These are phyloP conservation scores for Hyaloscypha finlandica DNA, from an alignment of 495 filamentous ascomycete genomes.

Conservation along the genomic window DNA sequence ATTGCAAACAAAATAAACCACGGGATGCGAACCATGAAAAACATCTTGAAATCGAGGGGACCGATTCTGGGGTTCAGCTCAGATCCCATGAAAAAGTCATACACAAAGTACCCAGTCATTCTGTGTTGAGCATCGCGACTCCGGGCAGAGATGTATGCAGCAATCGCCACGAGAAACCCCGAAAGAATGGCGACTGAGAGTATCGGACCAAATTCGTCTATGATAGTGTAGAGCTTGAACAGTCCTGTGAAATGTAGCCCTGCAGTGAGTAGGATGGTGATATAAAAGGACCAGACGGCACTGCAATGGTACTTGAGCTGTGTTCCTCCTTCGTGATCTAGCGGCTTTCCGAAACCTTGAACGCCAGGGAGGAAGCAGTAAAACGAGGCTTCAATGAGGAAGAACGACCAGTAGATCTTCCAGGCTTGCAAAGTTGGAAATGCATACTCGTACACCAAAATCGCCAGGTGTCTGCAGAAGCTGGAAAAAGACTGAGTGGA, in stretches of 20 bases:
- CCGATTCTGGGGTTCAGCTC: slow-evolving; percentile 95
- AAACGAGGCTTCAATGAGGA: slow-evolving; percentile 76
- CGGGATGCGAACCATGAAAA: slow-evolving; percentile 95
- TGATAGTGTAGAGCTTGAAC: slow-evolving; percentile 89
- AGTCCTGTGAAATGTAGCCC: slow-evolving; percentile 75
- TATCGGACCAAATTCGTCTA: slow-evolving; percentile 93
- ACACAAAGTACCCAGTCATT: slow-evolving; percentile 89
- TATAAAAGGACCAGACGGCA: slow-evolving; percentile 82
- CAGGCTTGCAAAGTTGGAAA: slow-evolving; percentile 80
- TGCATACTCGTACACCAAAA: slow-evolving; percentile 76
- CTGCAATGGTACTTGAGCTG: slow-evolving; percentile 93
- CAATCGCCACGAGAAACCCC: slow-evolving; percentile 74
- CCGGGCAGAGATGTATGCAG: slow-evolving; percentile 83
- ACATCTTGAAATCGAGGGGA: slow-evolving; percentile 98
- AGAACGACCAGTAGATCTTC: slow-evolving; percentile 90
- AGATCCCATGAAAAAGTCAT: slow-evolving; percentile 99
- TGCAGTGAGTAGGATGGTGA: slow-evolving; percentile 68
- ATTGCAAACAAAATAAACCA: slow-evolving; percentile 93
- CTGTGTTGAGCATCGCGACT: slow-evolving; percentile 79
- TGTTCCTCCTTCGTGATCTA: slow-evolving; percentile 77
- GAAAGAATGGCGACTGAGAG: slow-evolving; percentile 89
- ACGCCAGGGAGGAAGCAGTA: slow-evolving; percentile 87
- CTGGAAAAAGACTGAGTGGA: slow-evolving; percentile 63
- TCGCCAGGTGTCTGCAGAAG: slow-evolving; percentile 65
- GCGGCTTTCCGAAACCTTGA: slow-evolving; percentile 79